Percentiles rank a stretch among this genome's conserved stretches.
These are phyloP conservation scores for Cyclocybe aegerita DNA, from an alignment of 768 basidiomycete species.

Conservation along the genomic window DNA sequence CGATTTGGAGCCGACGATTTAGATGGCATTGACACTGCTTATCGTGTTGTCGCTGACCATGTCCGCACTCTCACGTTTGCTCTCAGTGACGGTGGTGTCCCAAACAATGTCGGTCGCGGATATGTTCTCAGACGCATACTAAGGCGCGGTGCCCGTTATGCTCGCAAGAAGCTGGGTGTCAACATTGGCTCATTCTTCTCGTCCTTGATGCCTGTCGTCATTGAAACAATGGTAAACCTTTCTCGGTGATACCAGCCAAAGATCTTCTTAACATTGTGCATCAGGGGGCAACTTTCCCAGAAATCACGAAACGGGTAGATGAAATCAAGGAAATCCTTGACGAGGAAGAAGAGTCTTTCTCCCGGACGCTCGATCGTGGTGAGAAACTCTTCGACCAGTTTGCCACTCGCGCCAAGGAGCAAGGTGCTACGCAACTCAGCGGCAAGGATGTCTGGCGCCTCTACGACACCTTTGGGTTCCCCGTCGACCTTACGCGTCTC, in stretches of 20 bases:
- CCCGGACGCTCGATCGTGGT: conserved; percentile 94
- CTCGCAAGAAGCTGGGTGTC: conserved; percentile 91
- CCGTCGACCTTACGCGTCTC: conserved; percentile 90
- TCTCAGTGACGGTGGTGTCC: conserved; percentile 93
- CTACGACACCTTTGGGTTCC: conserved; percentile 98
- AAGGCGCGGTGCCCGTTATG: conserved; percentile 92
- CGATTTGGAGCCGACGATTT: conserved; percentile 93
- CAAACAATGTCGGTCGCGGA: conserved; percentile 94
- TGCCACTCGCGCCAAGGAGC: conserved; percentile 62
- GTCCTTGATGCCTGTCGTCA: conserved; percentile 82
- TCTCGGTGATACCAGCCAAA: background rate
- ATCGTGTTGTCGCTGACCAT: conserved; percentile 96
- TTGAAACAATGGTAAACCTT: conserved; percentile 77
- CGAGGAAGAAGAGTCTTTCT: conserved; percentile 97
- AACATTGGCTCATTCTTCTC: conserved; percentile 96
- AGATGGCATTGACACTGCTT: conserved; percentile 96
- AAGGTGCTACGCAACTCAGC: conserved; percentile 63
- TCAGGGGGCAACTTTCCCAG: conserved; percentile 80
- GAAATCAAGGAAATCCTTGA: conserved; percentile 95
- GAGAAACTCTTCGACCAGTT: conserved; percentile 95
- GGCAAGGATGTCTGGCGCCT: conserved; percentile 97
- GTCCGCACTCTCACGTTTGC: conserved; percentile 95
- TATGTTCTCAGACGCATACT: conserved; percentile 96
- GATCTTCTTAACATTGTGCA: conserved; percentile 2
- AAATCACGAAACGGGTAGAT: conserved; percentile 76